Percentiles rank a stretch among this genome's conserved stretches.
Conservation (phyloP, 2,329 filamentous ascomycete species). For the Calonectria ilicicola region DNA sequence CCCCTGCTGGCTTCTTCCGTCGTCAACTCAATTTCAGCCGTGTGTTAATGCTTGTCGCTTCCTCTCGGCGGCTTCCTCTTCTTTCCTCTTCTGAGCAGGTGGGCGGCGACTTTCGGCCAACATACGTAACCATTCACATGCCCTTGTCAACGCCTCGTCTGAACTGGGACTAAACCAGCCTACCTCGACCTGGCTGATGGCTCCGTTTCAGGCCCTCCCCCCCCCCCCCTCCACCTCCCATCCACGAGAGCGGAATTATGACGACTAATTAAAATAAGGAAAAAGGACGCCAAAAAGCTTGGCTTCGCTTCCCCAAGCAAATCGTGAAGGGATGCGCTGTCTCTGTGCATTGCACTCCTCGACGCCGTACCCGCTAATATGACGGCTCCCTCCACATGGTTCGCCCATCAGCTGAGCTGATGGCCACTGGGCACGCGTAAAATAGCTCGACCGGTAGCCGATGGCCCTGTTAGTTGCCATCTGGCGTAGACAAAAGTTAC, state of each 20-base stretch:
- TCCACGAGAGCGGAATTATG: conserved; percentile 14
- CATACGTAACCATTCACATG: conserved; percentile 3
- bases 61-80: not conserved
- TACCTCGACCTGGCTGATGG: not conserved
- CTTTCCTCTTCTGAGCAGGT: not conserved
- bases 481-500: conserved; percentile 9
- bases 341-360: not conserved
- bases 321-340: not conserved
- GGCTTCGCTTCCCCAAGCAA: conserved; percentile 22
- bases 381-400: conserved; percentile 5
- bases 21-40: conserved; percentile 8
- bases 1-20: not conserved
- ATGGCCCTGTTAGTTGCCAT: conserved; percentile 5
- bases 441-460: conserved; percentile 1
- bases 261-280: not conserved
- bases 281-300: not conserved
- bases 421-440: conserved; percentile 3
- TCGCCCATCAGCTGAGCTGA: conserved; percentile 23
- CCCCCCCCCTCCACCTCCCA: not conserved
- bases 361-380: conserved; percentile 4
- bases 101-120: not conserved
- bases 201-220: conserved; percentile 2
- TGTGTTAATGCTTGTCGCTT: not conserved
- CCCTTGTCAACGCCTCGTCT: conserved; percentile 7
- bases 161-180: not conserved